Evolutionary conservation across 139 green algal genomes (phyloP).

Genomic region (Ulvella scutata): DNA sequence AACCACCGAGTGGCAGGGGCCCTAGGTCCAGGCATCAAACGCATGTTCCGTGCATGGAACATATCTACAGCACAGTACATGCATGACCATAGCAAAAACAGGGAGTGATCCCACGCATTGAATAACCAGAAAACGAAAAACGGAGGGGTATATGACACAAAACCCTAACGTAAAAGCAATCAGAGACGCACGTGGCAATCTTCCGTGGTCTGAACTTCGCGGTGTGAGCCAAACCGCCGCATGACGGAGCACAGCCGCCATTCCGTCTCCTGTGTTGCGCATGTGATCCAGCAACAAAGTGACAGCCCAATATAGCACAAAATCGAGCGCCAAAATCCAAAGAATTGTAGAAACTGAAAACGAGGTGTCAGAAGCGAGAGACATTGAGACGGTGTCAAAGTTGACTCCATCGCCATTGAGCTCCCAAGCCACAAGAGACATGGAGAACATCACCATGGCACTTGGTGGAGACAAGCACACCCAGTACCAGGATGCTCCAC

Average conservation of each 20-base stretch:
- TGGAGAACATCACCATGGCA: constrained; percentile 48
- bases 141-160: too few relatives aligned
- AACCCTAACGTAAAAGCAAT: too few relatives aligned
- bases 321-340: constrained; percentile 37
- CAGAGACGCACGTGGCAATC: too few relatives aligned
- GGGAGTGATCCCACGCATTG: too few relatives aligned
- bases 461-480: constrained; percentile 54
- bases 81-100: too few relatives aligned
- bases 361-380: constrained; percentile 20
- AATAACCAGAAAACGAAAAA: too few relatives aligned
- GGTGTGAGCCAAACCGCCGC: too few relatives aligned
- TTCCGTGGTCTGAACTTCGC: too few relatives aligned
- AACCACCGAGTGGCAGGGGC: too few relatives aligned
- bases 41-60: too few relatives aligned
- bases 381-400: constrained; percentile 18
- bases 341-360: constrained; percentile 41
- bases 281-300: constrained; percentile 57
- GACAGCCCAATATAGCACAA: constrained; percentile 32
- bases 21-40: too few relatives aligned
- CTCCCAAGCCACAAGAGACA: constrained; percentile 47
- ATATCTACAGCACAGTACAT: too few relatives aligned
- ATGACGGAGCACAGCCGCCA: neutral
- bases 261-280: constrained; percentile 1
- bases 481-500: constrained; percentile 35
- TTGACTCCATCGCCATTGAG: constrained; percentile 17